Evolutionary conservation across 805 yeast genomes (phyloP).

Genomic region (Kodamaea fukazawae): DNA sequence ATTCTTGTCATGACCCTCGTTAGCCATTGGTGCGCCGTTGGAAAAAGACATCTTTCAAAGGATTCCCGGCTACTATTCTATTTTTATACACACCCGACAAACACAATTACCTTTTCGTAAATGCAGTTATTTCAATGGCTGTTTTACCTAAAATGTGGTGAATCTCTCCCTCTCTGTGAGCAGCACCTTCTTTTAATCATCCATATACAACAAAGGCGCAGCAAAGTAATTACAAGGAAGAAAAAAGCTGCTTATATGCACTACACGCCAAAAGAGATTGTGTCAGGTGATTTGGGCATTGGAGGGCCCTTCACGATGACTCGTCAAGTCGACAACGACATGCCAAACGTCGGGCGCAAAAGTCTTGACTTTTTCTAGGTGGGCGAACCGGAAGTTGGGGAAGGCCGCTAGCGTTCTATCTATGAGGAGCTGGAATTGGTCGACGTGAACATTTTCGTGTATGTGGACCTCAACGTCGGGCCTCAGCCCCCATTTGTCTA

Average conservation of each 20-base stretch:
- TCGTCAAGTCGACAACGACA: constrained; percentile 42
- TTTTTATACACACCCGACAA: too few relatives aligned
- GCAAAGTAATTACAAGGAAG: background rate
- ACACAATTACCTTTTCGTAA: too few relatives aligned
- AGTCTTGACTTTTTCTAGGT: constrained; percentile 69
- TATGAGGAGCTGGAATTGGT: constrained; percentile 30
- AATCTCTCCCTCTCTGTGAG: too few relatives aligned
- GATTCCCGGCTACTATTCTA: too few relatives aligned
- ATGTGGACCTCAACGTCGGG: constrained; percentile 46
- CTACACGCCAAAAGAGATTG: background rate
- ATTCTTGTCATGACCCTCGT: too few relatives aligned
- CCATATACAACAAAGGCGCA: constrained; percentile 1
- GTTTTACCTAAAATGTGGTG: too few relatives aligned
- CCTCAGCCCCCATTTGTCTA: constrained; percentile 1
- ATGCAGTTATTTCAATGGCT: too few relatives aligned
- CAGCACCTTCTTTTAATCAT: background rate
- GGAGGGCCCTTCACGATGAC: background rate
- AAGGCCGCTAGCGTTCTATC: background rate
- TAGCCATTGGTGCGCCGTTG: too few relatives aligned
- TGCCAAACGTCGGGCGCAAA: constrained; percentile 90
- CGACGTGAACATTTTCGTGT: constrained; percentile 67
- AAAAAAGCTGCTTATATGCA: background rate
- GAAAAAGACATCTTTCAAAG: too few relatives aligned
- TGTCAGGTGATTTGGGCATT: background rate
- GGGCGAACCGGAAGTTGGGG: constrained; percentile 21